A percentile compares a stretch with the other conserved stretches of the same genome.
Evolutionary conservation across 306 rosid species (phyloP).

Genomic region (Cucurbita argyrosperma): DNA sequence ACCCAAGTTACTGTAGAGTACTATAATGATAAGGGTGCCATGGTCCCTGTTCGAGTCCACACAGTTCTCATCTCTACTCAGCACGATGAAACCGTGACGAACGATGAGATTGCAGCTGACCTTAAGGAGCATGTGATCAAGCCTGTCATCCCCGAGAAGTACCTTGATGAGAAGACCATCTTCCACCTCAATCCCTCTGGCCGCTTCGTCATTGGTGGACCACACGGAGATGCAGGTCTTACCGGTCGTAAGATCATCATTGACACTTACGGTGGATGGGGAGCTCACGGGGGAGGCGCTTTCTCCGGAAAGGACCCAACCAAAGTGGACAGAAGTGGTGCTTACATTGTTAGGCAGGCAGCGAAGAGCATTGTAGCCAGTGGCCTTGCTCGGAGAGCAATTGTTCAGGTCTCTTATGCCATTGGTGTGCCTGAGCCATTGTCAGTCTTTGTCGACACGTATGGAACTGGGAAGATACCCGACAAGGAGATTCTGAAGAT

Average conservation of each 20-base stretch:
- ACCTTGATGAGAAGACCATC: conserved; percentile 11
- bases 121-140: conserved; percentile 10
- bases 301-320: conserved; percentile 12
- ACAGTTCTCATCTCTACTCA: conserved; percentile 12
- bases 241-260: conserved; percentile 10
- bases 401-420: conserved; percentile 11
- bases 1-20: conserved; percentile 13
- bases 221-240: conserved; percentile 13
- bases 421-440: conserved; percentile 12
- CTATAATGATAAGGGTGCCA: conserved; percentile 7
- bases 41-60: conserved; percentile 10
- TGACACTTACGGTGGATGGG: conserved; percentile 11
- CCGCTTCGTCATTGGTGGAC: conserved; percentile 11
- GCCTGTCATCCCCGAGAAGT: conserved; percentile 13
- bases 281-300: conserved; percentile 12
- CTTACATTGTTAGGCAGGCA: conserved; percentile 13
- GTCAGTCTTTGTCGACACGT: conserved; percentile 7
- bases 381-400: conserved; percentile 5
- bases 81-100: conserved; percentile 8
- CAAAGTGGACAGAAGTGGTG: conserved; percentile 14
- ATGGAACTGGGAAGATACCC: conserved; percentile 7
- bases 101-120: conserved; percentile 10
- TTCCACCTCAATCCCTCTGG: conserved; percentile 15
- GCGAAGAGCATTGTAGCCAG: conserved; percentile 10
- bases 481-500: conserved; percentile 8